Evolutionary conservation across 306 rosid genomes (phyloP), one percentile per base, ranked within the genome.

Genomic region (Lathyrus aphaca): DNA sequence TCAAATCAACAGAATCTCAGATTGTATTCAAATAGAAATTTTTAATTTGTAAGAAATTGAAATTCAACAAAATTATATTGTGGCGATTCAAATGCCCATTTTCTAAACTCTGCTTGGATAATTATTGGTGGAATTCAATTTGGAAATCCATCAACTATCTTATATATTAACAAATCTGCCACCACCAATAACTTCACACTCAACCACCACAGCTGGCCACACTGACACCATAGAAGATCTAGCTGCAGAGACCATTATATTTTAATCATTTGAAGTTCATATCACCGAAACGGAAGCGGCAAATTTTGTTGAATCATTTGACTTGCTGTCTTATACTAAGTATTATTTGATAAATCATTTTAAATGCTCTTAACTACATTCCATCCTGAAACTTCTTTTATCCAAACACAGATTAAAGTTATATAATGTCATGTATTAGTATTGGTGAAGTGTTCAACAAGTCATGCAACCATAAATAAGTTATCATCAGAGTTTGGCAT

Each of bases 401-500:
- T 46, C 43, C 42, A 38, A 46, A 46, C 30, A 48, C 60, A 27
- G 0, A 45, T 27, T 16, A 9, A 9, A 49, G 65, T 35, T 39
- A 29, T 50, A 69, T 50, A 48, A 18, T 32, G 62, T 56, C 69
- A 64, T 68, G 44, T 42, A 32, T 29, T 61, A 46, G 48, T 17
- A 67, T 43, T 32, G 23, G 56, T 64, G 18, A 51, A 67, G 29
- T 32, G 32, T 43, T 64, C 25, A 51, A 64, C 48, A 64, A 60
- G 48, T 53, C 44, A 40, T 12, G 45, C 46, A 63, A 37, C 39
- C 56, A 71, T 39, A 66, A 21, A 60, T 23, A 46, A 58, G 53
- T 11, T 48, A 29, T 51, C 60, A 54, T 66, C 59, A 64, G 66
- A 75, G 50, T 56, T 71, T 58, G 55, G 67, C 30, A 74, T 51